phyloP scores from a whole-genome alignment of 2,329 filamentous ascomycete species.

The Apiospora saccharicola region DNA sequence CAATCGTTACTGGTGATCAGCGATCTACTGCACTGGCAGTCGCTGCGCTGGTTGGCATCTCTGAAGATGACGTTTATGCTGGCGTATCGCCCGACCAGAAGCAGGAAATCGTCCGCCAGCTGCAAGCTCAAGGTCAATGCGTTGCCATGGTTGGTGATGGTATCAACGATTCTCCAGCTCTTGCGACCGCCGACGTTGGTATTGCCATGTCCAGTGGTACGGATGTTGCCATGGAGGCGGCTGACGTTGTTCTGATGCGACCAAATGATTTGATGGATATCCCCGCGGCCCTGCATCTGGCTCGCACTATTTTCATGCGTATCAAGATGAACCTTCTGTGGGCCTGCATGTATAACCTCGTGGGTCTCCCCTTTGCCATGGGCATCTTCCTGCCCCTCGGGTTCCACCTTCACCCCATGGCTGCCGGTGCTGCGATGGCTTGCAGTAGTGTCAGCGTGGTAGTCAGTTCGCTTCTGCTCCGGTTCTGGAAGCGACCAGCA shows the following conservation, averaged over 20 bases:
- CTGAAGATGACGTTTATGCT: slow-evolving; percentile 77
- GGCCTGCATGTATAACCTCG: slow-evolving; percentile 91
- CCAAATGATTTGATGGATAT: slow-evolving; percentile 91
- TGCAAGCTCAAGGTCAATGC: slow-evolving; percentile 77
- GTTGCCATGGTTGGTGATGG: slow-evolving; percentile 98
- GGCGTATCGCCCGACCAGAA: slow-evolving; percentile 93
- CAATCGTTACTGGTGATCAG: slow-evolving; percentile 95
- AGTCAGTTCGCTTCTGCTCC: slow-evolving; percentile 80
- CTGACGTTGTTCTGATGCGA: slow-evolving; percentile 94
- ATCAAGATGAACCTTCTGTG: slow-evolving; percentile 94
- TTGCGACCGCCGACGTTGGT: slow-evolving; percentile 90
- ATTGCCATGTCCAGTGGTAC: slow-evolving; percentile 93
- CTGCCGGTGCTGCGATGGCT: slow-evolving; percentile 94
- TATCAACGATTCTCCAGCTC: slow-evolving; percentile 96
- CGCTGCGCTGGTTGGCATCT: slow-evolving; percentile 82
- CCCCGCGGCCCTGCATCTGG: slow-evolving; percentile 83
- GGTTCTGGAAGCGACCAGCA: slow-evolving; percentile 81
- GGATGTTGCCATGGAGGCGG: slow-evolving; percentile 97
- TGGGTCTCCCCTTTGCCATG: slow-evolving; percentile 96
- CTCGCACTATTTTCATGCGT: slow-evolving; percentile 83
- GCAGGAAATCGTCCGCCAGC: slow-evolving; percentile 79
- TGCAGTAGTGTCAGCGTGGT: slow-evolving; percentile 91
- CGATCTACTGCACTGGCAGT: slow-evolving; percentile 84
- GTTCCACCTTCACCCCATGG: slow-evolving; percentile 88
- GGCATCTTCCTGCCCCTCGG: slow-evolving; percentile 89